phyloP scores from a whole-genome alignment of 805 yeast species.

The Clavispora santaluciae region DNA sequence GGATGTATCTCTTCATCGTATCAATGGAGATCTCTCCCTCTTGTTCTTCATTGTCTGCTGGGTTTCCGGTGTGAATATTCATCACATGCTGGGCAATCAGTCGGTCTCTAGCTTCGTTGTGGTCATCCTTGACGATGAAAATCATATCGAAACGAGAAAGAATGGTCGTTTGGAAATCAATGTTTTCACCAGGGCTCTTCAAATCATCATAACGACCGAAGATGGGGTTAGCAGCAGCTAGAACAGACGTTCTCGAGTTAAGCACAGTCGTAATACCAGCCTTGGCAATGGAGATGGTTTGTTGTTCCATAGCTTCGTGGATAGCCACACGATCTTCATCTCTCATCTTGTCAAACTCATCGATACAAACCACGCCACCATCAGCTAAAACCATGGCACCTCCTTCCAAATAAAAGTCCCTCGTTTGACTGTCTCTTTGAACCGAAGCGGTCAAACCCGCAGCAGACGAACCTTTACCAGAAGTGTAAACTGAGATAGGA shows the following conservation, averaged over 20 bases:
- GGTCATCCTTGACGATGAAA: slow-evolving; percentile 93
- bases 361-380: slow-evolving; percentile 98
- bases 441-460: slow-evolving; percentile 99
- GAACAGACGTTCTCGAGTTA: slow-evolving; percentile 91
- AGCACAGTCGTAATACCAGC: slow-evolving; percentile 98
- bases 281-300: slow-evolving; percentile 96
- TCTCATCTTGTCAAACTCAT: slow-evolving; percentile 98
- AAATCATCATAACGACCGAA: slow-evolving; percentile 95
- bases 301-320: slow-evolving; percentile 99
- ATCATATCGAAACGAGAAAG: slow-evolving; percentile 98
- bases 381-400: slow-evolving; percentile 99
- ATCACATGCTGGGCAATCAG: slow-evolving; percentile 93
- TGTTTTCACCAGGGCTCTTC: slow-evolving; percentile 96
- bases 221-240: slow-evolving; percentile 97
- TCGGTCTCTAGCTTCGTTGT: slow-evolving; percentile 77
- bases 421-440: slow-evolving; percentile 80
- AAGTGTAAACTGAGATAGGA: slow-evolving; percentile 92
- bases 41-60: slow-evolving; percentile 39
- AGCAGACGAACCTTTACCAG: slow-evolving; percentile 99
- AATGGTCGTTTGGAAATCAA: slow-evolving; percentile 95
- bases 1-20: slow-evolving; percentile 86
- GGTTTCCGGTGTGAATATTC: slow-evolving; percentile 85
- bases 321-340: slow-evolving; percentile 98
- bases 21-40: slow-evolving; percentile 87
- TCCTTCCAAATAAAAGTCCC: slow-evolving; percentile 95